phyloP scores from a whole-genome alignment of 1,139 yeast species.

The Suhomyces guaymorum region DNA sequence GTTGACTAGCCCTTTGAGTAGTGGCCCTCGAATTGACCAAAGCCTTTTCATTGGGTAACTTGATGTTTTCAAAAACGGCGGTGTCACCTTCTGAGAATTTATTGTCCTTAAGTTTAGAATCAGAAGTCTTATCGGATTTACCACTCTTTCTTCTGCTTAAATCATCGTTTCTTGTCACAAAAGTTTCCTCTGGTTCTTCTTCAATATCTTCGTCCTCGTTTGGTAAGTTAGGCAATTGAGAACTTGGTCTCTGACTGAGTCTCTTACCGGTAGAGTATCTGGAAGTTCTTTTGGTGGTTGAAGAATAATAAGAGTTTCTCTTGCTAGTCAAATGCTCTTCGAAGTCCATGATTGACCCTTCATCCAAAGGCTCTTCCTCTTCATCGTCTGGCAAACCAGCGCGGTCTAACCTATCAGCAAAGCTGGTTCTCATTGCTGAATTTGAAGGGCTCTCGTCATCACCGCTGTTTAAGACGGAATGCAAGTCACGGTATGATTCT shows the following conservation, averaged over 20 bases:
- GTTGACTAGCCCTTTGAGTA: too few relatives aligned
- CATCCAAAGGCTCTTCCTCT: conserved; percentile 37
- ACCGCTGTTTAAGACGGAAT: conserved; percentile 49
- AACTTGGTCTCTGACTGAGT: conserved; percentile 29
- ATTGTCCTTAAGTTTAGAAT: conserved; percentile 19
- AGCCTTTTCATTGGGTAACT: conserved; percentile 39
- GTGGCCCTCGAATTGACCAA: conserved; percentile 6
- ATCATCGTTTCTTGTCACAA: conserved; percentile 36
- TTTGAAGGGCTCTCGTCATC: conserved; percentile 28
- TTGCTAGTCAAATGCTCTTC: conserved; percentile 46
- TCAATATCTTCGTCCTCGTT: conserved; percentile 15
- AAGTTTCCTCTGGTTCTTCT: conserved; percentile 23
- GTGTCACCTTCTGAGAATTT: conserved; percentile 23
- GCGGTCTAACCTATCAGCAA: conserved; percentile 46
- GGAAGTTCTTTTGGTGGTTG: conserved; percentile 22
- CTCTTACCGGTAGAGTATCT: conserved; percentile 26
- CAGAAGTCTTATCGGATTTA: conserved; percentile 11
- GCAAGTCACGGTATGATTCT: conserved; percentile 62
- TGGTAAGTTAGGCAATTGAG: conserved; percentile 39
- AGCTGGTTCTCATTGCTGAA: conserved; percentile 41
- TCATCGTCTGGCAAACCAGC: conserved; percentile 36
- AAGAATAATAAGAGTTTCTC: conserved; percentile 38
- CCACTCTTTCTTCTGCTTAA: conserved; percentile 20
- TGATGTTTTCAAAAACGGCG: conserved; percentile 46
- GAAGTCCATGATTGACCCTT: conserved; percentile 44